Evolutionary conservation across 2,329 filamentous ascomycete species (phyloP).

Genomic region (Sporothrix mexicana): DNA sequence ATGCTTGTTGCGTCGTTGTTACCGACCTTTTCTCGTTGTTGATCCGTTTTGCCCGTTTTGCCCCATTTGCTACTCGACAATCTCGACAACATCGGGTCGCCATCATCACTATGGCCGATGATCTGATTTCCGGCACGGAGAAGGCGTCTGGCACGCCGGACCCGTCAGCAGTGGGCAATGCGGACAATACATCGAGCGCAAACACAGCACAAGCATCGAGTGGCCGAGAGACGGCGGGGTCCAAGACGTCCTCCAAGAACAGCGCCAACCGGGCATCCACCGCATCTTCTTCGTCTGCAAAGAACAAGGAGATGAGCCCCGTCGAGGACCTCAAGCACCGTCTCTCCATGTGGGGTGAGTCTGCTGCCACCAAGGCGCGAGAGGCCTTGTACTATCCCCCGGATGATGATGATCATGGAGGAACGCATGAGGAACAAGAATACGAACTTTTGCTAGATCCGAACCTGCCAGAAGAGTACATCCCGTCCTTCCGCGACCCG

Average conservation of each 20-base stretch:
- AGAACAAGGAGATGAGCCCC: constrained; percentile 36
- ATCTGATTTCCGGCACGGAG: constrained; percentile 37
- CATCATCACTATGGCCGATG: constrained; percentile 43
- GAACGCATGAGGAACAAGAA: constrained; percentile 54
- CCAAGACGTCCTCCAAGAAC: not conserved
- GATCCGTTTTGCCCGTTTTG: constrained; percentile 35
- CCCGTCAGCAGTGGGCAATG: not conserved
- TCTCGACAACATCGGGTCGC: not conserved
- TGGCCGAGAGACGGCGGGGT: constrained; percentile 41
- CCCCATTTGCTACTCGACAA: not conserved
- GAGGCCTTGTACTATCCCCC: constrained; percentile 41
- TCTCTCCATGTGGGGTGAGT: constrained; percentile 51
- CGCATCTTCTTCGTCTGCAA: constrained; percentile 18
- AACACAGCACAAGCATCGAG: constrained; percentile 41
- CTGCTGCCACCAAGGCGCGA: constrained; percentile 41
- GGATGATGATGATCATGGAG: constrained; percentile 47
- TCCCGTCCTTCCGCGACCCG: constrained; percentile 40
- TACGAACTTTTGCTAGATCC: constrained; percentile 64
- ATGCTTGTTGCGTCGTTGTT: constrained; percentile 28
- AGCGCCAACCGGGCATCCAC: not conserved
- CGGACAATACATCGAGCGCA: constrained; percentile 39
- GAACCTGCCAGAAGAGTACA: constrained; percentile 54
- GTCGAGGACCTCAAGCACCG: constrained; percentile 47
- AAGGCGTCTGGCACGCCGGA: constrained; percentile 28
- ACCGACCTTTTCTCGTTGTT: constrained; percentile 35